Evolutionary conservation across 2,329 filamentous ascomycete species (phyloP).

Genomic region (Diaporthe sp.): DNA sequence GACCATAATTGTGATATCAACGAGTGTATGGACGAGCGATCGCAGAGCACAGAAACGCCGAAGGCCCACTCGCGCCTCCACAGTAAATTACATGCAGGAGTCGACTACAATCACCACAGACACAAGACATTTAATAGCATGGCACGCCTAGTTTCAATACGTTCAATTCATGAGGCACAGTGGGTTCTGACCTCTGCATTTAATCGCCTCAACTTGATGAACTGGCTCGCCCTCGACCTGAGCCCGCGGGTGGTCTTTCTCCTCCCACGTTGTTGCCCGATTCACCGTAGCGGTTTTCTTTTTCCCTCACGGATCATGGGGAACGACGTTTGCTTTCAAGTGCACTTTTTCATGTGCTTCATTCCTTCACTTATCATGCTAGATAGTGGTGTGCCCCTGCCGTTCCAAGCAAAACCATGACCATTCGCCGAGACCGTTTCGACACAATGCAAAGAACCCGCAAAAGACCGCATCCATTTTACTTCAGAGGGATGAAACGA

Average conservation of each 20-base stretch:
- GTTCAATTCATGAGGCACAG: neutral
- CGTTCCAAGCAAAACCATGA: slow-evolving; percentile 66
- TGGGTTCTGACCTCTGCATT: slow-evolving; percentile 13
- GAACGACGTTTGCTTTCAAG: slow-evolving; percentile 24
- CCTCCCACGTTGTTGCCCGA: neutral
- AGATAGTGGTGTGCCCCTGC: slow-evolving; percentile 54
- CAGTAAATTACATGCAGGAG: neutral
- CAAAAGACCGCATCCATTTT: slow-evolving; percentile 65
- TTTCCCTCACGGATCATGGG: slow-evolving; percentile 36
- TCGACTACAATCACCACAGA: neutral
- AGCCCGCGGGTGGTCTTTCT: neutral
- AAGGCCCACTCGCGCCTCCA: neutral
- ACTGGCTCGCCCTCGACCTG: slow-evolving; percentile 5
- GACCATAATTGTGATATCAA: neutral
- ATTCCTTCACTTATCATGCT: slow-evolving; percentile 60
- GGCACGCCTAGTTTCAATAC: neutral
- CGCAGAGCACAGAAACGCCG: neutral
- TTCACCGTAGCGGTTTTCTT: slow-evolving; percentile 29
- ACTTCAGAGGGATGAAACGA: slow-evolving; percentile 99
- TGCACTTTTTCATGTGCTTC: slow-evolving; percentile 47
- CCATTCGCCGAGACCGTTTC: slow-evolving; percentile 69
- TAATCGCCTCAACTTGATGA: slow-evolving; percentile 5
- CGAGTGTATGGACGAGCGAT: too few species aligned
- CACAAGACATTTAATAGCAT: neutral
- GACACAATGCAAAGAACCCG: slow-evolving; percentile 67